These are phyloP conservation scores for Vishniacozyma victoriae DNA, from an alignment of 768 basidiomycete genomes.

Conservation along the genomic window DNA sequence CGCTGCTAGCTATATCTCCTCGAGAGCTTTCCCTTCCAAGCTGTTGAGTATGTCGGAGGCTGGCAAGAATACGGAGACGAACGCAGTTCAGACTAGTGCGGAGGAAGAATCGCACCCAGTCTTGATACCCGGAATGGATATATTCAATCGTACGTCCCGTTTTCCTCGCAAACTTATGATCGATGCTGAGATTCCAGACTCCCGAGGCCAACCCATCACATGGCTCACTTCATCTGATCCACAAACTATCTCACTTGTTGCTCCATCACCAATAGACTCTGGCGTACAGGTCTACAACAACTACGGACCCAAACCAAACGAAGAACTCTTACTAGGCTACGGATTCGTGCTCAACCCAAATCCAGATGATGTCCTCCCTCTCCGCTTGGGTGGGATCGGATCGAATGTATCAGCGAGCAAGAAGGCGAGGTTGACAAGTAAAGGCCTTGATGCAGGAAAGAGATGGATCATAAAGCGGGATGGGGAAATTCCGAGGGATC, in stretches of 20 bases:
- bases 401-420: conserved; percentile 15
- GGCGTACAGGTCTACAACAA: conserved; percentile 75
- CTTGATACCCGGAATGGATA: conserved; percentile 79
- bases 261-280: conserved; percentile 50
- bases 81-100: conserved; percentile 10
- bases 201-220: conserved; percentile 69
- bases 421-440: conserved; percentile 45
- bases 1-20: conserved; percentile 71
- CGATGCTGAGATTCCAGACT: conserved; percentile 47
- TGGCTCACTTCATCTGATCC: conserved; percentile 57
- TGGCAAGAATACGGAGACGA: conserved; percentile 43
- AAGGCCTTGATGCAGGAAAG: conserved; percentile 54
- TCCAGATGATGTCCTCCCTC: conserved; percentile 76
- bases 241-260: conserved; percentile 58
- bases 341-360: conserved; percentile 77
- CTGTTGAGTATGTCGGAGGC: conserved; percentile 58
- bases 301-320: conserved; percentile 85
- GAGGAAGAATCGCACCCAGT: conserved; percentile 56
- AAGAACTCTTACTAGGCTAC: conserved; percentile 84
- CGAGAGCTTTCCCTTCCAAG: conserved; percentile 83
- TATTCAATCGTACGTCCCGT: conserved; percentile 58
- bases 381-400: conserved; percentile 57
- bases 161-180: not conserved
- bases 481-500: conserved; percentile 32
- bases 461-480: conserved; percentile 27